Evolutionary conservation across 352 stramenopile species (phyloP), one percentile per base, ranked within the genome.

Genomic region (Aphanomyces astaci): DNA sequence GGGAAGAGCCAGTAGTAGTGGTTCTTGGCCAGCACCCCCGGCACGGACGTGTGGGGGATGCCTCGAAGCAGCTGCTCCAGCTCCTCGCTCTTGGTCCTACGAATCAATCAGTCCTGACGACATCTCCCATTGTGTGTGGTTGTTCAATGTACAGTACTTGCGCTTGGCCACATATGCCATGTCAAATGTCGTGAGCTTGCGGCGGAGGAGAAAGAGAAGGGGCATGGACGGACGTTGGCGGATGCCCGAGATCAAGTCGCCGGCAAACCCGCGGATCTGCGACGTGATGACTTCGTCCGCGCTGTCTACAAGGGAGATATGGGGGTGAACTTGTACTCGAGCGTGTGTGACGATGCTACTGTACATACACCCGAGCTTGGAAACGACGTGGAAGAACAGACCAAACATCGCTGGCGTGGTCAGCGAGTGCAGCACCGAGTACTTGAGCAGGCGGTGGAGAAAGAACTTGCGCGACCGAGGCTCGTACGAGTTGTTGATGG

Each of bases 1-100:
- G 86, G 86, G 45, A 92, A 92, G 15, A 94, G 66, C 86, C 86
- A 94, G 64, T 88, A 94, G 66, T 82, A 89, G 74, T 94, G 86
- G 28, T 83, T 81, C 3, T 76, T 63, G 24, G 86, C 82, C 30
- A 75, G 31, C 9, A 75, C 64, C 2, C 84, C 86, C 40, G 86
- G 86, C 33, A 93, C 80, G 63, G 78, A 76, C 27, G 88, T 76
- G 31, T 88, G 78, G 5, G 77, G 79, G 9, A 89, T 65, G 64
- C 84, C 64, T 33, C 80, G 74, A 55, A 90, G 76, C 5, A 76
- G 77, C 9, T 77, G 71, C 9, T 75, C 73, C 22, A 92, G 63
- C 25, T 86, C 74, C 57, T 90, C 81, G 68, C 84, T 91, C 73
- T 90, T 90, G 24, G 73, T 73, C 63, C 84, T 88, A 39, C 27